A percentile compares a stretch with the other conserved stretches of the same genome.
Conservation (phyloP, 2,329 filamentous ascomycete genomes). For the Ophiostoma fasciatum region DNA sequence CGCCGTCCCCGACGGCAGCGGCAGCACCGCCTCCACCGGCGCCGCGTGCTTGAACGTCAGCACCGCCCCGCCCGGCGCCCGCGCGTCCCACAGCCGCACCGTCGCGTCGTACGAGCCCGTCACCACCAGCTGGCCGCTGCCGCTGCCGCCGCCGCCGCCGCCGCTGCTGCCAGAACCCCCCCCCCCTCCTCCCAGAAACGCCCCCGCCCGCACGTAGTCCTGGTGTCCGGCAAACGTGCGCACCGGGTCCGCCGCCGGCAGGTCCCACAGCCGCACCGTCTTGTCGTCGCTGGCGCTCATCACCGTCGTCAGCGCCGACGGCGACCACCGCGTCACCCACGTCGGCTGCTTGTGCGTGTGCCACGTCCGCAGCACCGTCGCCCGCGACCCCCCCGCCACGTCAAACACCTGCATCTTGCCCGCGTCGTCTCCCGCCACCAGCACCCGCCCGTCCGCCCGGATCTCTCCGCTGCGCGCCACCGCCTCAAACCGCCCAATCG, state of each 20-base stretch:
- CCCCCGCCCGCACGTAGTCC: slow-evolving; percentile 82
- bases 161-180: slow-evolving; percentile 1
- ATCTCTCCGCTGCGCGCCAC: slow-evolving; percentile 83
- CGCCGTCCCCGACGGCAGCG: slow-evolving; percentile 74
- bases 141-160: background rate
- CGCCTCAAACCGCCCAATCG: slow-evolving; percentile 85
- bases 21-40: slow-evolving; percentile 75
- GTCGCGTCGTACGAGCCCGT: slow-evolving; percentile 93
- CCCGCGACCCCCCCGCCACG: slow-evolving; percentile 46
- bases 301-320: slow-evolving; percentile 67
- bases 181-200: slow-evolving; percentile 60
- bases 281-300: slow-evolving; percentile 87
- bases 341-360: slow-evolving; percentile 86
- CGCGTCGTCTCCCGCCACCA: slow-evolving; percentile 82
- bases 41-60: slow-evolving; percentile 95
- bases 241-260: slow-evolving; percentile 63
- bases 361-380: slow-evolving; percentile 93
- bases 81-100: slow-evolving; percentile 84
- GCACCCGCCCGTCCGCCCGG: slow-evolving; percentile 70
- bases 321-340: slow-evolving; percentile 86
- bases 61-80: slow-evolving; percentile 51
- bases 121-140: slow-evolving; percentile 53
- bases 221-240: slow-evolving; percentile 72
- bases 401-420: slow-evolving; percentile 95
- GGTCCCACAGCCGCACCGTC: slow-evolving; percentile 87